A percentile compares a stretch with the other conserved stretches of the same genome.
These are phyloP conservation scores for Castanopsis chinensis DNA, from an alignment of 306 rosid genomes.

Conservation along the genomic window DNA sequence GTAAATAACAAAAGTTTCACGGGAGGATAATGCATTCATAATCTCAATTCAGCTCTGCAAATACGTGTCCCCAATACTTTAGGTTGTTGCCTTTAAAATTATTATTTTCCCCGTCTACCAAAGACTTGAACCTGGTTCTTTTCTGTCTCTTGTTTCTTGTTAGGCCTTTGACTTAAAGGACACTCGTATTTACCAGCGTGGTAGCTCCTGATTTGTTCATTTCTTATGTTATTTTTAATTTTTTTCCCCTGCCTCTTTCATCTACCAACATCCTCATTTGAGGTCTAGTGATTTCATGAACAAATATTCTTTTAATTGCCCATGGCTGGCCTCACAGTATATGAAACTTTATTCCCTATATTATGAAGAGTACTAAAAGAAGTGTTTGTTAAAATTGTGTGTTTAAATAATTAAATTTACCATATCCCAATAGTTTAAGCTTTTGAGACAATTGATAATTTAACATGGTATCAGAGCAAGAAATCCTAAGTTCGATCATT, in stretches of 20 bases:
- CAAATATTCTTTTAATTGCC: not conserved
- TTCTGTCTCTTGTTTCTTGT: not conserved
- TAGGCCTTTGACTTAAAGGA: not conserved
- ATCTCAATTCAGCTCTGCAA: not conserved
- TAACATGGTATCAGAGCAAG: no score
- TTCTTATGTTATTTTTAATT: not conserved
- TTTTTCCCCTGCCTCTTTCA: not conserved
- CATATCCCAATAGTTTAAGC: no score
- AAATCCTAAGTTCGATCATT: no score
- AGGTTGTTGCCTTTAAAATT: not conserved
- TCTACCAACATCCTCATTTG: not conserved
- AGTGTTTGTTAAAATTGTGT: no score
- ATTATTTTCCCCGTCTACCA: not conserved
- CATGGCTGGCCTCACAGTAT: not conserved
- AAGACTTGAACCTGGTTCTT: not conserved
- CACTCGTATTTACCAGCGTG: not conserved
- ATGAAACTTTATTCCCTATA: not conserved
- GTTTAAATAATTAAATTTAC: no score
- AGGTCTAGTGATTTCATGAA: not conserved
- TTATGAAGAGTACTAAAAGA: not conserved
- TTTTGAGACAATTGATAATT: no score
- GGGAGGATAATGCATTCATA: not conserved
- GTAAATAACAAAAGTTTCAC: not conserved
- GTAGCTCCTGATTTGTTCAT: not conserved
- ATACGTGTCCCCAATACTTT: not conserved